These are phyloP conservation scores for Simplicillium sp. DNA, from an alignment of 2,329 filamentous ascomycete genomes.

Conservation along the genomic window DNA sequence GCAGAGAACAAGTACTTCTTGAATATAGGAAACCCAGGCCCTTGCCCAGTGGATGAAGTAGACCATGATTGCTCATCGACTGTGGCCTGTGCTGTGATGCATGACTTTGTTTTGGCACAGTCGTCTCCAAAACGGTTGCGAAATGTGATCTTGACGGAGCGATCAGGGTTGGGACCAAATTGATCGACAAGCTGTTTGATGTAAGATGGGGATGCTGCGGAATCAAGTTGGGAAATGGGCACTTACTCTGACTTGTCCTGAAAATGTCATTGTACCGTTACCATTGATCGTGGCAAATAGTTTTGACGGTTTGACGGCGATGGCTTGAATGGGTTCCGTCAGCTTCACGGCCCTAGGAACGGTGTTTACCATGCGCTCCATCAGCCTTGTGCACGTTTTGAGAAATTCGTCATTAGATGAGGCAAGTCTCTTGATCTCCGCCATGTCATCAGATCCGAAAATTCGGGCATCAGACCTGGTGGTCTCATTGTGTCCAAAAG, in stretches of 20 bases:
- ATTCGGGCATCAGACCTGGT: slow-evolving; percentile 31
- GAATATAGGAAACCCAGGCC: slow-evolving; percentile 14
- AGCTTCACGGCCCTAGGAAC: slow-evolving; percentile 15
- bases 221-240: background rate
- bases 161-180: slow-evolving; percentile 8
- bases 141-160: slow-evolving; percentile 14
- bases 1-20: slow-evolving; percentile 16
- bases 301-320: slow-evolving; percentile 18
- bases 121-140: slow-evolving; percentile 10
- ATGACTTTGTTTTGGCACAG: slow-evolving; percentile 9
- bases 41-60: slow-evolving; percentile 6
- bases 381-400: slow-evolving; percentile 14
- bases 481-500: slow-evolving; percentile 26
- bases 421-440: slow-evolving; percentile 29
- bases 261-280: slow-evolving; percentile 7
- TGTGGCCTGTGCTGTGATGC: slow-evolving; percentile 10
- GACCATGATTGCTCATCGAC: background rate
- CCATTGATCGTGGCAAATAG: slow-evolving; percentile 11
- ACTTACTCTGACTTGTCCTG: background rate
- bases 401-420: slow-evolving; percentile 23
- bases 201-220: background rate
- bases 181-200: background rate
- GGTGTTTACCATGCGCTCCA: slow-evolving; percentile 19
- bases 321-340: slow-evolving; percentile 14
- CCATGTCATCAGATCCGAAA: slow-evolving; percentile 32